Base-by-base conservation (phyloP, 177 flowering plant genomes). In the Vitis hybrid region DNA sequence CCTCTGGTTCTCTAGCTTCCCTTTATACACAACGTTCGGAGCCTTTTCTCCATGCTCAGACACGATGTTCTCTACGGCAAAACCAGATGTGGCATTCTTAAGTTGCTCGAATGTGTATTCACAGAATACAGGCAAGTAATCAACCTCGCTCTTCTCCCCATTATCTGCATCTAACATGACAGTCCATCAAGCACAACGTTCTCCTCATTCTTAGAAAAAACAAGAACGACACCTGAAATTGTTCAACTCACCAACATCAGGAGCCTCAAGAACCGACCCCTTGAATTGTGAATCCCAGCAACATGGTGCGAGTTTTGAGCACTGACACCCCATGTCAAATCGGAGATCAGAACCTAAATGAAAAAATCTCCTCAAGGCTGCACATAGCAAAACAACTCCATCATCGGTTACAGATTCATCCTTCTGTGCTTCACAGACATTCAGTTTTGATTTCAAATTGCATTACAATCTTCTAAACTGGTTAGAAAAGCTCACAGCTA, bases 31-130 rank as follows among this genome's bases (percentile, higher is more conserved):
- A 69, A 86, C 76, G 70, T 86, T 86, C 6, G 89, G 87, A 75
- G 87, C 87, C 69, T 80, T 84, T 68, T 84, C 87, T 22, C 87
- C 87, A 75, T 86, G 86, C 72, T 86, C 89, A 5, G 89, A 86
- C 60, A 86, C 87, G 52, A 86, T 84, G 66, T 86, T 84, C 71
- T 86, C 87, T 16, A 79, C 83, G 4, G 87, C 84, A 74, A 86
- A 86, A 15, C 89, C 84, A 48, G 85, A 81, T n/a, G 89, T 84
- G 6, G 89, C 89, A 59, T 73, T 80, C 62, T 74, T 84, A 18
- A 86, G 79, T 53, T 84, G 85, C 71, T 82, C 87, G 49, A 80
- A 64, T 1, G 86, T 81, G 73, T 70, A 86, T 70, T 82, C 83
- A 0, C 74, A 77, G 21, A 86, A 86, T 57, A 70, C 66, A 62